Evolutionary conservation across 768 basidiomycete species (phyloP), one percentile per base, ranked within the genome.

Genomic region (Lactarius trivialis): DNA sequence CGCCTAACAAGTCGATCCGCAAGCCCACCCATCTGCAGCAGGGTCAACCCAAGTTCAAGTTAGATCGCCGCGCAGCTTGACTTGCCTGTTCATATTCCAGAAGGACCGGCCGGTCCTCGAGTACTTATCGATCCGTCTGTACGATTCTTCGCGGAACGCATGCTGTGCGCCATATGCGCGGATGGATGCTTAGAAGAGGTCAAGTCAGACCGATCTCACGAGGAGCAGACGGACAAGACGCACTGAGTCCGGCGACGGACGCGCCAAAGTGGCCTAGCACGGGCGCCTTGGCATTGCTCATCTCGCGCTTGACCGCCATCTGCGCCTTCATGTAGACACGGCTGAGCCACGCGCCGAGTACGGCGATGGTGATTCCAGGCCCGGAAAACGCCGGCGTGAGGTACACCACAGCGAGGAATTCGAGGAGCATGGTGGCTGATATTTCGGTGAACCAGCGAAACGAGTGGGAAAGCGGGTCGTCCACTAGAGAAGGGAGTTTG

Each of bases 311-410:
- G 63, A 83, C 77, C 14, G 78, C 76, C 15, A 84, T 73, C 65
- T 85, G 83, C 5, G 81, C 79, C 63, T 76, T 76, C 68, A 84
- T 81, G 69, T 84, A 84, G 12, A 83, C 69, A 39, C 77, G 76
- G 33, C 81, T 81, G 14, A 77, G 65, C 63, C 75, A 70, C 15
- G 65, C 74, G 2, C 81, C 82, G 5, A 80, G n/a, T 8, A 74
- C 50, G 11, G 71, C 69, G 15, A 80, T 67, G 7, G 71, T 28
- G 34, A 73, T 39, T 5, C 77, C 76, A 0, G 78, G 78, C 0
- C 77, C 24, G 32, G 77, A 60, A 67, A 81, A 80, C 6, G 72
- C 59, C 0, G 79, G 79, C 0, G 73, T 74, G 55, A 78, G 63
- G 24, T 73, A 58, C 24, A 77, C 69, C n/a, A 79, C 72, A 2